Conservation (phyloP, 2,329 filamentous ascomycete genomes). For the Epichloe elymi region DNA sequence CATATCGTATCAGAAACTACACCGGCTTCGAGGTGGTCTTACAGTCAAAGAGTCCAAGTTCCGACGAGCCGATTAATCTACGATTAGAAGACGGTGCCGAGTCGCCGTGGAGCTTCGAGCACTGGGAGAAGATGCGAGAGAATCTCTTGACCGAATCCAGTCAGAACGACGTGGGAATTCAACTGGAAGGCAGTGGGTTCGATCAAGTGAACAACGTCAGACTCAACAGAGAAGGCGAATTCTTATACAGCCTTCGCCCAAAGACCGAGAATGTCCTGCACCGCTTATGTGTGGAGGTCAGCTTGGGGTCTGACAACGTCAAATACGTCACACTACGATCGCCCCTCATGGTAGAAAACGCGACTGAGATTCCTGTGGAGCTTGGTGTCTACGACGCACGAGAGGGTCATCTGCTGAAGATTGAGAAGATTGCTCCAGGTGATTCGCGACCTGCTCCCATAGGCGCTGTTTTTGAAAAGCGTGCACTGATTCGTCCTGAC, state of each 20-base stretch:
- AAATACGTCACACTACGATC: constrained; percentile 96
- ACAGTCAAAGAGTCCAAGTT: constrained; percentile 58
- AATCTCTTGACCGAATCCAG: constrained; percentile 75
- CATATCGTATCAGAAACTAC: constrained; percentile 88
- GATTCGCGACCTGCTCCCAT: constrained; percentile 84
- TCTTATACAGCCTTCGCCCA: constrained; percentile 76
- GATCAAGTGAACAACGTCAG: constrained; percentile 79
- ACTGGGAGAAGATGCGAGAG: constrained; percentile 92
- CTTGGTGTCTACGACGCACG: constrained; percentile 79
- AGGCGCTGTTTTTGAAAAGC: constrained; percentile 82
- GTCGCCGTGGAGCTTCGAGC: constrained; percentile 90
- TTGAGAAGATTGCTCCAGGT: constrained; percentile 92
- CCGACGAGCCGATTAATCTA: constrained; percentile 55
- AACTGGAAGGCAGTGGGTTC: constrained; percentile 86
- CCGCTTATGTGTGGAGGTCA: constrained; percentile 82
- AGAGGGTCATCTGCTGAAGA: constrained; percentile 84
- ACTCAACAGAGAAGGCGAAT: constrained; percentile 89
- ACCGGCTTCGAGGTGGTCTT: constrained; percentile 85
- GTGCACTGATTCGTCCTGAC: constrained; percentile 75
- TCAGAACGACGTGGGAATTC: constrained; percentile 65
- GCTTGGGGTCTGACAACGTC: constrained; percentile 84
- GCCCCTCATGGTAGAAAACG: constrained; percentile 84
- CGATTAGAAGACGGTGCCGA: constrained; percentile 83
- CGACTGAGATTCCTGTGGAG: constrained; percentile 92
- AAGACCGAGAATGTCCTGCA: constrained; percentile 77